Percentiles rank a stretch among this genome's conserved stretches.
These are phyloP conservation scores for Iberis pinnata DNA, from an alignment of 345 rosid genomes.

Conservation along the genomic window DNA sequence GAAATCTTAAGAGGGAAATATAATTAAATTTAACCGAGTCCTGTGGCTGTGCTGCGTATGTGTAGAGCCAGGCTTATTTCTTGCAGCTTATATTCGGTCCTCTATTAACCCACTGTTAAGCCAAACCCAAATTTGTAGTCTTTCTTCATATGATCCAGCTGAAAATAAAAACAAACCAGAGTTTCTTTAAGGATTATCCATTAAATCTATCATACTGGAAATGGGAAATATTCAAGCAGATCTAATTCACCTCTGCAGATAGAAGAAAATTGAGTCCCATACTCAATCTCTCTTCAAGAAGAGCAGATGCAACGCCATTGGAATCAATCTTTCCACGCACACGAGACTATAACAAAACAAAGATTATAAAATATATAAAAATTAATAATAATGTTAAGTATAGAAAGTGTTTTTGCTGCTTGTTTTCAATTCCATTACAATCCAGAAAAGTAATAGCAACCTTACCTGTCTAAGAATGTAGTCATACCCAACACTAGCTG, in stretches of 20 bases:
- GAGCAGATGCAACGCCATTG: constrained; percentile 58
- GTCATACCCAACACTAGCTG: constrained; percentile 87
- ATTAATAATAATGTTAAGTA: too few relatives aligned
- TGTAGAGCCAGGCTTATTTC: constrained; percentile 20
- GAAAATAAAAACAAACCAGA: constrained; percentile 15
- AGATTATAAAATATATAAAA: not conserved
- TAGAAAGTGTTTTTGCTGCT: too few relatives aligned
- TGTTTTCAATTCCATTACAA: not conserved
- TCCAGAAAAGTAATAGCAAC: not conserved
- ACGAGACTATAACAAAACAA: constrained; percentile 40
- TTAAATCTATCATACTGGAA: not conserved
- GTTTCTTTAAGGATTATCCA: not conserved
- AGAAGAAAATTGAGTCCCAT: constrained; percentile 65
- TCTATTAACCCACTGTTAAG: constrained; percentile 65
- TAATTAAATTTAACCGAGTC: constrained; percentile 15
- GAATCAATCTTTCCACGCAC: constrained; percentile 87
- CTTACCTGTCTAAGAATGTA: constrained; percentile 72
- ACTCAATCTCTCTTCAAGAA: constrained; percentile 65
- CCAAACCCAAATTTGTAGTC: constrained; percentile 96
- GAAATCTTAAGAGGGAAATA: constrained; percentile 15
- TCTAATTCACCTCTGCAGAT: constrained; percentile 67
- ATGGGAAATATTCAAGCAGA: not conserved
- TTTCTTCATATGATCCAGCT: constrained; percentile 90
- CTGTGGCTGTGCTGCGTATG: constrained; percentile 17
- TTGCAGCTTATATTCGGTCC: not conserved